A percentile compares a stretch with the other conserved stretches of the same genome.
These are phyloP conservation scores for Reticulascus tulasneorum DNA, from an alignment of 2,329 filamentous ascomycete species.

Conservation along the genomic window DNA sequence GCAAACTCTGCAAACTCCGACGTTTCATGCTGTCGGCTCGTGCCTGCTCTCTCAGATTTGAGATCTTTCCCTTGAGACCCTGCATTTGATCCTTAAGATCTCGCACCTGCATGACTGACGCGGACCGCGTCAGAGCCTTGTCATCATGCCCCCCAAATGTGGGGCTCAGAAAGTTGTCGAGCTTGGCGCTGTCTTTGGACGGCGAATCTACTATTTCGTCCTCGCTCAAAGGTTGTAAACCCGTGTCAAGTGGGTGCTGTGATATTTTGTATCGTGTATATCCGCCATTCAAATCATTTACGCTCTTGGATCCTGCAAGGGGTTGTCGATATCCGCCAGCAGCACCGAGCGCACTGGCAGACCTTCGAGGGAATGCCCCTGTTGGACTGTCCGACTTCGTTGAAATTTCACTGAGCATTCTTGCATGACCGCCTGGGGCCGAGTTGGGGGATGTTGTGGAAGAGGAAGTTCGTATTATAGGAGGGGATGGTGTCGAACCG, in stretches of 20 bases:
- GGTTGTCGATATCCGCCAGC: slow-evolving; percentile 55
- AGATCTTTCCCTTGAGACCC: slow-evolving; percentile 80
- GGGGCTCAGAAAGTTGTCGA: slow-evolving; percentile 40
- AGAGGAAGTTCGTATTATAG: slow-evolving; percentile 33
- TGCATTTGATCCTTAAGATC: slow-evolving; percentile 80
- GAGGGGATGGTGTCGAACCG: slow-evolving; percentile 50
- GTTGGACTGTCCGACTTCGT: slow-evolving; percentile 25
- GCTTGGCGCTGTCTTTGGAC: slow-evolving; percentile 26
- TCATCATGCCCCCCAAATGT: slow-evolving; percentile 35
- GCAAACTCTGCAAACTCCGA: slow-evolving; percentile 70
- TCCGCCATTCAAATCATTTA: slow-evolving; percentile 33
- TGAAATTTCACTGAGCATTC: slow-evolving; percentile 53
- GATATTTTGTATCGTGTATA: slow-evolving; percentile 32
- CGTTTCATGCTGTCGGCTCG: slow-evolving; percentile 75
- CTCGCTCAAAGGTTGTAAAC: slow-evolving; percentile 52
- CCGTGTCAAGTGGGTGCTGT: slow-evolving; percentile 35
- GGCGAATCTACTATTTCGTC: slow-evolving; percentile 35
- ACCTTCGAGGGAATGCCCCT: slow-evolving; percentile 43
- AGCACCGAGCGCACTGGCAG: slow-evolving; percentile 60
- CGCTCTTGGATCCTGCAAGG: slow-evolving; percentile 38
- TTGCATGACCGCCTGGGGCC: slow-evolving; percentile 48
- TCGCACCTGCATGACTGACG: slow-evolving; percentile 69
- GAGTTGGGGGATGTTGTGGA: slow-evolving; percentile 18
- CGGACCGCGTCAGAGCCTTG: slow-evolving; percentile 56
- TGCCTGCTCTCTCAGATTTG: slow-evolving; percentile 71